Base-by-base conservation (phyloP, 2,329 filamentous ascomycete species). In the Pyricularia sp. region DNA sequence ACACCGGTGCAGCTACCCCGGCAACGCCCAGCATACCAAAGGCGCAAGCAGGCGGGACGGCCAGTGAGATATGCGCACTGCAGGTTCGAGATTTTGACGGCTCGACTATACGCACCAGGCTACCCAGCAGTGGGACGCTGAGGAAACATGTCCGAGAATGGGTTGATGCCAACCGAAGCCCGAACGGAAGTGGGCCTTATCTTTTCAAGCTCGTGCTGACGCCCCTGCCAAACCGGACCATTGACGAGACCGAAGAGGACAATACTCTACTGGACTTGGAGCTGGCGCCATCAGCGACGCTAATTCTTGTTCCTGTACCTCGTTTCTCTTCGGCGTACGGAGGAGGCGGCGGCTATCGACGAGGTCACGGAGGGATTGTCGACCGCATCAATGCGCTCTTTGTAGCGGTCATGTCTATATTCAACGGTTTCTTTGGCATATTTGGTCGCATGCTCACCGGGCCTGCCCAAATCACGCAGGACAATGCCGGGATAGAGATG, bases 1-100 rank as follows among this genome's bases (percentile, higher is more conserved):
- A 75, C 30, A 50, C 55, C 23, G 14, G 12, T 6, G 23, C 65
- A n/a, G 36, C 10, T 20, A 17, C 14, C 12, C 28, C 66, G 17
- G 20, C 66, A n/a, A 14, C 26, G 4, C 3, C 1, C 77, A 77
- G 76, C 3, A 71, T 77, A 11, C 61, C 12, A 69, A 77, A 50
- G 73, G 76, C 55, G 76, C 75, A 69, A 72, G 69, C 68, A 33
- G 68, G 65, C 64, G 69, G 36, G 68, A 72, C 63, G 66, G 72
- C 71, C 66, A 75, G 70, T 71, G 77, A 78, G 55, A 73, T 77
- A 71, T 88, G 87, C 71, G 86, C 90, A 23, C 81, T 97, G 0
- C 92, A 95, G 74, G 86, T 97, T 23, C 87, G 94, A 9, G 82
- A 97, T 0, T 91, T 96, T 69, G 93, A 97, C 75, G 94, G 94